These are phyloP conservation scores for Harringtonia lauricola DNA, from an alignment of 2,329 filamentous ascomycete genomes.

Conservation along the genomic window DNA sequence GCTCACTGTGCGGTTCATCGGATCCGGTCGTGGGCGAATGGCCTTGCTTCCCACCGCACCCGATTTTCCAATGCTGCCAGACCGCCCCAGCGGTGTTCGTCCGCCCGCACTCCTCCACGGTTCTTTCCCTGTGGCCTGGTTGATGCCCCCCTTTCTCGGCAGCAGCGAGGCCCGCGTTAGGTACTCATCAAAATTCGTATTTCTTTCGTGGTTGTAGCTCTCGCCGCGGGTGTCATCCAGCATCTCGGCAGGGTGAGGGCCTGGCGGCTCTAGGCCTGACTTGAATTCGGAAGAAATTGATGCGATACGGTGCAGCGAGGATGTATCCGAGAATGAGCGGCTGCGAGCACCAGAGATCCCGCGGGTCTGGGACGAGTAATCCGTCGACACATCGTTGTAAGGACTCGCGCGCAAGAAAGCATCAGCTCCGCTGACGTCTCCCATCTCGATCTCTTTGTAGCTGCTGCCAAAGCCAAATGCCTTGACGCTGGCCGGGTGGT, in stretches of 20 bases:
- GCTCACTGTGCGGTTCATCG: constrained; percentile 19
- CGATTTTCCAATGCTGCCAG: constrained; percentile 16
- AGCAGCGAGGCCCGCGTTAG: constrained; percentile 8
- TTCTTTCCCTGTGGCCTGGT: constrained; percentile 21
- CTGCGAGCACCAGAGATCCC: constrained; percentile 4
- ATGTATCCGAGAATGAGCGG: constrained; percentile 7
- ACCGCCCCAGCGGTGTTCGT: constrained; percentile 10
- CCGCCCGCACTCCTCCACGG: constrained; percentile 18
- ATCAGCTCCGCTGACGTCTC: constrained; percentile 13
- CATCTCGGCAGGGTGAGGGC: background rate
- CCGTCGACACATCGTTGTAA: constrained; percentile 10
- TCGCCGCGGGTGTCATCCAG: constrained; percentile 2
- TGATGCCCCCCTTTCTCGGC: constrained; percentile 16
- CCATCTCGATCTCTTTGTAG: constrained; percentile 17
- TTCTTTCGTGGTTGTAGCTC: constrained; percentile 17
- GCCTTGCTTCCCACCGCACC: constrained; percentile 10
- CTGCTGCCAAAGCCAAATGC: constrained; percentile 30
- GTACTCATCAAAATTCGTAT: constrained; percentile 18
- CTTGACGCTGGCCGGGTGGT: constrained; percentile 37
- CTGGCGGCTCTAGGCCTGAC: too few species aligned
- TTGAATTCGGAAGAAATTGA: too few species aligned
- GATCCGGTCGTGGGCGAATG: constrained; percentile 9
- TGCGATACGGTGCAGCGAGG: background rate
- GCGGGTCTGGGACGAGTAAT: constrained; percentile 2
- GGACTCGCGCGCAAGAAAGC: constrained; percentile 7